These are phyloP conservation scores for Colletotrichum scovillei DNA, from an alignment of 2,329 filamentous ascomycete genomes.

Conservation along the genomic window DNA sequence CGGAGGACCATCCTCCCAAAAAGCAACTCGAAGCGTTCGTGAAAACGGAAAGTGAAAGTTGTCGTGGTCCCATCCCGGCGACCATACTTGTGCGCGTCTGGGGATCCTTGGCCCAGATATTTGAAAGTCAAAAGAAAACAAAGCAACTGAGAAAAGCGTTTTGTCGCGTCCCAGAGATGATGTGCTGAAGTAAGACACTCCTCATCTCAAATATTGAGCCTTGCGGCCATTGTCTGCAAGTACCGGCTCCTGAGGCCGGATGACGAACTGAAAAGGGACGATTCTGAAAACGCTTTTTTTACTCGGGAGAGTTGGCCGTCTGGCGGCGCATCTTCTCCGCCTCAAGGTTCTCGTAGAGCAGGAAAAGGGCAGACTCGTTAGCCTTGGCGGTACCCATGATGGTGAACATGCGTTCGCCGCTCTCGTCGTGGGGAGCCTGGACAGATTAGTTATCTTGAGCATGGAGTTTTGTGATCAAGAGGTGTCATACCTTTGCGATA, in stretches of 20 bases:
- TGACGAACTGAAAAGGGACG: constrained; percentile 23
- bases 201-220: constrained; percentile 18
- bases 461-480: not conserved
- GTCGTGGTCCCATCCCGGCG: constrained; percentile 1
- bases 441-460: constrained; percentile 35
- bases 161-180: constrained; percentile 19
- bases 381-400: constrained; percentile 95
- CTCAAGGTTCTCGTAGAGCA: constrained; percentile 98
- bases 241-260: constrained; percentile 7
- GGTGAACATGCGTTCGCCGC: constrained; percentile 99
- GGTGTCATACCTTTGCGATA: constrained; percentile 80
- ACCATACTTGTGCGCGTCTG: constrained; percentile 12
- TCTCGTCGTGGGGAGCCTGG: constrained; percentile 91
- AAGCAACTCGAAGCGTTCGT: constrained; percentile 16
- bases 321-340: constrained; percentile 98
- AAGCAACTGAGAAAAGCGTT: constrained; percentile 9
- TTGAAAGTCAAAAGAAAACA: not conserved
- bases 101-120: constrained; percentile 15
- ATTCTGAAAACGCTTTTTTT: constrained; percentile 41
- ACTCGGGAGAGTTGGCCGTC: constrained; percentile 65
- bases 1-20: constrained; percentile 33
- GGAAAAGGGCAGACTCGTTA: constrained; percentile 95
- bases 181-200: not conserved
- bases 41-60: constrained; percentile 23
- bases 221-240: constrained; percentile 34